These are phyloP conservation scores for Digitaria exilis DNA, from an alignment of 202 grass and related monocot genomes.

Conservation along the genomic window DNA sequence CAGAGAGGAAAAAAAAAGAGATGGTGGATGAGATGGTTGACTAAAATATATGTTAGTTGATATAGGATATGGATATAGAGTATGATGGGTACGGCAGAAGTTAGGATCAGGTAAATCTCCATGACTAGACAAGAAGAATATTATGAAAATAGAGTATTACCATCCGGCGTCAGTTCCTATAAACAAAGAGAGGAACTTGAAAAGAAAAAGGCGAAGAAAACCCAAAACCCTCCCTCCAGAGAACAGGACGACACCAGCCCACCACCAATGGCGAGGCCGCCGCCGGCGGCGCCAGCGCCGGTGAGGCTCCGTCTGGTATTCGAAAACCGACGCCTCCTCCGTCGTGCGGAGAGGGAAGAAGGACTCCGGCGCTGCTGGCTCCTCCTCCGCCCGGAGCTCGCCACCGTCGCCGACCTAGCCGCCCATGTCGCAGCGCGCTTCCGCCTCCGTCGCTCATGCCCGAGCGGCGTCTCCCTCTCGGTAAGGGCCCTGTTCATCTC, in stretches of 20 bases:
- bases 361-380: slow-evolving; percentile 84
- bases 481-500: slow-evolving; percentile 31
- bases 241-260: neutral
- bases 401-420: slow-evolving; percentile 66
- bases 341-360: slow-evolving; percentile 47
- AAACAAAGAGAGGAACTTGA: too few relatives aligned
- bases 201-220: neutral
- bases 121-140: too few relatives aligned
- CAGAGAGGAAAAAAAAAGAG: too few relatives aligned
- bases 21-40: too few relatives aligned
- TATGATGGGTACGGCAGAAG: too few relatives aligned
- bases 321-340: slow-evolving; percentile 55
- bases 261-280: slow-evolving; percentile 28
- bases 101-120: too few relatives aligned
- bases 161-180: too few relatives aligned
- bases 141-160: too few relatives aligned
- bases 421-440: slow-evolving; percentile 53
- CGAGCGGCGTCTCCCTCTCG: slow-evolving; percentile 54
- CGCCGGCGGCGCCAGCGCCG: slow-evolving; percentile 13
- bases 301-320: slow-evolving; percentile 77
- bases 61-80: too few relatives aligned
- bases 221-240: neutral
- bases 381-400: slow-evolving; percentile 61
- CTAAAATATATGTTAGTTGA: too few relatives aligned
- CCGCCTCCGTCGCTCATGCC: slow-evolving; percentile 55